Evolutionary conservation across 257 asterid species (phyloP), one percentile per base, ranked within the genome.

Genomic region (Vinca minor): DNA sequence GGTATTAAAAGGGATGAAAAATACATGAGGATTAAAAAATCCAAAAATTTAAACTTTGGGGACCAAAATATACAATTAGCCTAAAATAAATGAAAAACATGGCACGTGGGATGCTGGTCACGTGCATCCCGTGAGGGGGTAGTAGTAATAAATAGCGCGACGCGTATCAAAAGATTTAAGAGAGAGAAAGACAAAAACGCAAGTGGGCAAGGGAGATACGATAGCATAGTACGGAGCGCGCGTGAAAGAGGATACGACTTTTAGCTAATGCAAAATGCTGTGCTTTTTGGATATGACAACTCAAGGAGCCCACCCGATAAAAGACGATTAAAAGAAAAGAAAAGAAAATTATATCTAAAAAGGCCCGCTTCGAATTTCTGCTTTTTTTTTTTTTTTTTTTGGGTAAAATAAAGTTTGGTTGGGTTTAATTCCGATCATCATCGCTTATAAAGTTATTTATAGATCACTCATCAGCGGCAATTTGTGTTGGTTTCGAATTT

Each of bases 211-310:
- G 63, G n/a, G 63, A 58, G 46, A 13, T 1, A 2, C 15, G 46
- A 53, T 44, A 41, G 29, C 50, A 39, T 11, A 26, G 72, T 64
- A 65, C 72, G 72, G 78, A 20, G 59, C 69, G 78, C 72, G 78
- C 75, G 72, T 74, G 78, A 44, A n/a, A 21, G 29, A 18, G 1
- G 46, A 55, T 41, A n/a, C 60, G 59, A 69, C 68, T 58, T 65
- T 63, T 57, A 7, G 52, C 42, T 0, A 54, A 31, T 18, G 53
- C 56, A 3, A 38, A 38, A 5, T 32, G 42, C 42, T 25, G 15
- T 35, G 47, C 41, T 59, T 65, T 41, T 46, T 46, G 8, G 76
- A 71, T 49, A 38, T 58, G 76, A 65, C 68, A 59, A 59, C 25
- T 67, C 73, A n/a, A 52, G 18, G 28, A 60, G 36, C 18, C 57